Evolutionary conservation across 768 basidiomycete species (phyloP).

Genomic region (Baorangia bicolor): DNA sequence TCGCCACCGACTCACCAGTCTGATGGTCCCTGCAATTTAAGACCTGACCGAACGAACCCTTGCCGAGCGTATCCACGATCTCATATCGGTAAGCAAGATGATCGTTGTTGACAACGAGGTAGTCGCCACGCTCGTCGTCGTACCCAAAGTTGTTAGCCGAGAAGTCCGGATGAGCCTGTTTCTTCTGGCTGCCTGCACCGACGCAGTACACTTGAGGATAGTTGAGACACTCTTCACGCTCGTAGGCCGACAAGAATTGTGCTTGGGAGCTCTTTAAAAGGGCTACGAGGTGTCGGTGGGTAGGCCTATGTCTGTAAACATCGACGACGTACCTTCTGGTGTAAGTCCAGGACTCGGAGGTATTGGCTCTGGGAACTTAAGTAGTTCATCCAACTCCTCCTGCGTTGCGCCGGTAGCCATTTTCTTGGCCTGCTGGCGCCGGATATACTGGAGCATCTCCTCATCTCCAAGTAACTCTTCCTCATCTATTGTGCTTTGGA

Average conservation of each 20-base stretch:
- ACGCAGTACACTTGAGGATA: conserved; percentile 81
- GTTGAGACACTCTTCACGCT: conserved; percentile 89
- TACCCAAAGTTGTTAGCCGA: conserved; percentile 89
- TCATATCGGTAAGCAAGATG: conserved; percentile 98
- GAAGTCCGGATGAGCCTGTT: conserved; percentile 68
- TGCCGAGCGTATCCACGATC: conserved; percentile 87
- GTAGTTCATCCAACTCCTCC: conserved; percentile 82
- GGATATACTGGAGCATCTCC: conserved; percentile 95
- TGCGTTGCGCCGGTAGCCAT: conserved; percentile 79
- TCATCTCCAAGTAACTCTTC: conserved; percentile 90
- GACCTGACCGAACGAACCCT: conserved; percentile 98
- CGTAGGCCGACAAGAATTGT: conserved; percentile 80
- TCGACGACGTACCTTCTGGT: conserved; percentile 60
- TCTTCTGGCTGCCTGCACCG: conserved; percentile 81
- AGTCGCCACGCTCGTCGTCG: conserved; percentile 98
- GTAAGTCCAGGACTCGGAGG: conserved; percentile 63
- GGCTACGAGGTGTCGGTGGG: conserved; percentile 39
- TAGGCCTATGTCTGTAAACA: not conserved
- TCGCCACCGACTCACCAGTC: conserved; percentile 93
- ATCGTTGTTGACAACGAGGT: conserved; percentile 84
- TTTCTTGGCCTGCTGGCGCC: conserved; percentile 86
- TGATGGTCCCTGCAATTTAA: conserved; percentile 93
- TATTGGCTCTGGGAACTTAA: conserved; percentile 91
- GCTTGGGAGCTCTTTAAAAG: conserved; percentile 64
- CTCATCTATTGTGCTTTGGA: conserved; percentile 73